These are phyloP conservation scores for Suzukiozyma palmioleophila DNA, from an alignment of 1,139 yeast genomes.

Conservation along the genomic window DNA sequence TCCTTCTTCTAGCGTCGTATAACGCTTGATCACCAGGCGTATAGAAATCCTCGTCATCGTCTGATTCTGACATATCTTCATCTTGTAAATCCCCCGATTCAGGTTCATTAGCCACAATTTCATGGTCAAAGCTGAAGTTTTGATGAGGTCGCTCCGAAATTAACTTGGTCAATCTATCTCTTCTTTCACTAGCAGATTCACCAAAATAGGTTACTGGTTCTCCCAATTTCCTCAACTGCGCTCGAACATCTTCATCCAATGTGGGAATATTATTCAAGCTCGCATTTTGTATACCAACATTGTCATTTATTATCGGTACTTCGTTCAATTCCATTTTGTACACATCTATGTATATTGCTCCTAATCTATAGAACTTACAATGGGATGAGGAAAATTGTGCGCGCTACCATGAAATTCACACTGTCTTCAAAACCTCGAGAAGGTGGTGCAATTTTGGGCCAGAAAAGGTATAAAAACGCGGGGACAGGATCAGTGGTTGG, in stretches of 20 bases:
- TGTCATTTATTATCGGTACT: constrained; percentile 24
- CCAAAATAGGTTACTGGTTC: constrained; percentile 60
- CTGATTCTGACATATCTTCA: constrained; percentile 29
- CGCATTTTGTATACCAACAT: constrained; percentile 2
- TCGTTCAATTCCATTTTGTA: constrained; percentile 16
- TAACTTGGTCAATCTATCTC: constrained; percentile 46
- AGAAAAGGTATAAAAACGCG: too few relatives aligned
- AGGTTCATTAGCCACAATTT: constrained; percentile 16
- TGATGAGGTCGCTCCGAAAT: constrained; percentile 15
- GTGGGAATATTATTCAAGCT: constrained; percentile 46
- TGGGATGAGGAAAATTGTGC: background rate
- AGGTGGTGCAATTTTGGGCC: too few relatives aligned
- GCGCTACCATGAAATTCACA: background rate
- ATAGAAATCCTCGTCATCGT: constrained; percentile 71
- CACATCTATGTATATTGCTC: background rate
- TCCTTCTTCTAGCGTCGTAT: constrained; percentile 45
- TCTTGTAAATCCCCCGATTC: constrained; percentile 14
- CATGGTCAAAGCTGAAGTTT: constrained; percentile 11
- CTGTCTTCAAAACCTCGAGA: too few relatives aligned
- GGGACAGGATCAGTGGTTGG: constrained; percentile 26
- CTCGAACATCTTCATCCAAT: constrained; percentile 56
- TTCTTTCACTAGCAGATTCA: constrained; percentile 58
- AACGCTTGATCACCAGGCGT: constrained; percentile 73
- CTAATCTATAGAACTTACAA: too few relatives aligned
- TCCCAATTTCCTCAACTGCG: constrained; percentile 42